Percentiles rank a stretch among this genome's conserved stretches.
phyloP scores from a whole-genome alignment of 495 filamentous ascomycete species.

The Durotheca rogersii region DNA sequence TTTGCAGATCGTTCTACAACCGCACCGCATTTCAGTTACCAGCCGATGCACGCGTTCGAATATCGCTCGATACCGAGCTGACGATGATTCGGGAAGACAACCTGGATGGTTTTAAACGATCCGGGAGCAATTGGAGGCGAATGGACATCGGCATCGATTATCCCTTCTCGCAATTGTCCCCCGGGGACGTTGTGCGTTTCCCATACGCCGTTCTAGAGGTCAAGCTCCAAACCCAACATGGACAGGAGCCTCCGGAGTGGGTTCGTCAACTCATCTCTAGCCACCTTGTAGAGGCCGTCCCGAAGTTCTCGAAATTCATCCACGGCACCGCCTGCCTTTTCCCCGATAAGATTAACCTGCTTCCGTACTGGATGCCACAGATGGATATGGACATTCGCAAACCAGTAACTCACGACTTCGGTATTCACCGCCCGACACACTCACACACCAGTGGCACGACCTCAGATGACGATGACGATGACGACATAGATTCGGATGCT shows the following conservation, averaged over 20 bases:
- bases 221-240: conserved; percentile 94
- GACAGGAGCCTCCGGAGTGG: conserved; percentile 97
- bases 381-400: conserved; percentile 99
- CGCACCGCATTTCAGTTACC: conserved; percentile 97
- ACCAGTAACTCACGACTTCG: conserved; percentile 78
- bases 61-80: conserved; percentile 94
- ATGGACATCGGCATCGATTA: conserved; percentile 98
- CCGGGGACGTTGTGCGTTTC: conserved; percentile 84
- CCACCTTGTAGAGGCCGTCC: conserved; percentile 95
- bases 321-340: conserved; percentile 88
- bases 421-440: conserved; percentile 76
- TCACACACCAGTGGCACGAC: conserved; percentile 74
- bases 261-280: conserved; percentile 87
- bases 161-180: conserved; percentile 85
- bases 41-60: conserved; percentile 92
- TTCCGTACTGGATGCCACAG: conserved; percentile 97
- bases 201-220: conserved; percentile 97
- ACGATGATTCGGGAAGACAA: conserved; percentile 96
- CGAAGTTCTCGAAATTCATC: conserved; percentile 99
- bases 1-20: conserved; percentile 93
- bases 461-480: conserved; percentile 67
- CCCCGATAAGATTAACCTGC: conserved; percentile 80
- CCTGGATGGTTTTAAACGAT: conserved; percentile 71
- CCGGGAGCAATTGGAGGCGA: conserved; percentile 89
- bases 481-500: conserved; percentile 59